Evolutionary conservation across 257 asterid genomes (phyloP), one percentile per base, ranked within the genome.

Genomic region (Plectranthus barbatus): DNA sequence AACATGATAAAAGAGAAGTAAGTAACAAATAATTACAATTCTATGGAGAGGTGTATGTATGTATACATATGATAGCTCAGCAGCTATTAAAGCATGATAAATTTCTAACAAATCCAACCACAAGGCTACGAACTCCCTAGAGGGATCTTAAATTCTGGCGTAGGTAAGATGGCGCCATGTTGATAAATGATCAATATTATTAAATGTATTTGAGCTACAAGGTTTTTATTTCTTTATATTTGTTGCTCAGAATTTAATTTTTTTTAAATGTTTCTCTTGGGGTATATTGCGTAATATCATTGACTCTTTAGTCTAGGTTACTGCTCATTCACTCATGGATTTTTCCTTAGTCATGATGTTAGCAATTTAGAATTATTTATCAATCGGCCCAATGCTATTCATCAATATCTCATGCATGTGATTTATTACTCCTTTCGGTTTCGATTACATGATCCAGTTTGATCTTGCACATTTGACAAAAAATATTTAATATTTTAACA

Each of bases 61-160:
- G 44, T 34, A 13, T 12, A 34, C 12, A 48, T 40, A 40, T 24
- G 63, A 76, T 65, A 65, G 71, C 69, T 73, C 81, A 77, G 68
- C 66, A 21, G 77, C 86, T 68, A 72, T 80, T 74, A 82, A 85
- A 74, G 77, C 80, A 70, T n/a, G 41, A 73, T 62, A 76, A 80
- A 82, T 80, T 71, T 40, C 77, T 67, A 78, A 76, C 81, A 83
- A 81, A 77, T 83, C 81, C 90, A 83, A 81, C 90, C 50, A 83
- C 80, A 74, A 66, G 36, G 51, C 47, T 69, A 74, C 79, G 69
- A 79, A 72, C 58, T 68, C 74, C 69, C 60, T 55, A 61, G 59
- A 58, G 59, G 46, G 56, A 52, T 50, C 65, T 74, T 60, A 68
- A 75, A 70, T 69, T 70, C 68, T 58, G 74, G 74, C 68, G 26